Base-by-base conservation (phyloP, 306 rosid species). In the Oemleria cerasiformis region DNA sequence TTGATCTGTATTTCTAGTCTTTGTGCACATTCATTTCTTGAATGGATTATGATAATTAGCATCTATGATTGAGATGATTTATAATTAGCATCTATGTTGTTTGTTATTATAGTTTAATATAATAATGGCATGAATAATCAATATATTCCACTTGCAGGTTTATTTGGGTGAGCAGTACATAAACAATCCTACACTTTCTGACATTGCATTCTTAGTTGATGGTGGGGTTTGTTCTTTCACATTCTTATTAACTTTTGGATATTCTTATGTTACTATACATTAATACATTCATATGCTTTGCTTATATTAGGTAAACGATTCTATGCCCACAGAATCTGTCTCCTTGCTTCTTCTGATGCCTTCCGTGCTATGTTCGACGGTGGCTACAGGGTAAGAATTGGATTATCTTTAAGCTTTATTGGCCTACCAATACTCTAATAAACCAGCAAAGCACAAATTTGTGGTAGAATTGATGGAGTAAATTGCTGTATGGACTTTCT, bases 131-230 rank as follows among this genome's bases (percentile, higher is more conserved):
- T 11, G n/a, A 53, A 63, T 11, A n/a, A 7, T 4, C 17, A 40
- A 23, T n/a, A 19, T 49, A 41, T 11, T 48, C 20, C 68, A 43
- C 59, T 81, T 83, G 81, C 89, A 91, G 97, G 97, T 88, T 34
- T 88, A 83, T 80, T 84, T 91, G 75, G 92, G 92, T 42, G 89
- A 88, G 84, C 80, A 83, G 63, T 88, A 78, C 40, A 88, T 91
- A 40, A 88, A 91, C 83, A 91, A 77, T 60, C 69, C 79, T 16
- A 88, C 92, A 12, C 77, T 88, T 81, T 88, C 97, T 8, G 97
- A 91, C 5, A 90, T 88, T 54, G 88, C 91, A 38, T 91, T 91
- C 85, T 75, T 91, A 82, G 88, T 91, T 77, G 97, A 86, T 81
- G 97, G 97, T 91, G 70, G 71, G 56, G 47, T 60, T 17, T 58